A percentile compares a stretch with the other conserved stretches of the same genome.
Conservation (phyloP, 192 early-diverging fungal species). For the Coemansia sp. region DNA sequence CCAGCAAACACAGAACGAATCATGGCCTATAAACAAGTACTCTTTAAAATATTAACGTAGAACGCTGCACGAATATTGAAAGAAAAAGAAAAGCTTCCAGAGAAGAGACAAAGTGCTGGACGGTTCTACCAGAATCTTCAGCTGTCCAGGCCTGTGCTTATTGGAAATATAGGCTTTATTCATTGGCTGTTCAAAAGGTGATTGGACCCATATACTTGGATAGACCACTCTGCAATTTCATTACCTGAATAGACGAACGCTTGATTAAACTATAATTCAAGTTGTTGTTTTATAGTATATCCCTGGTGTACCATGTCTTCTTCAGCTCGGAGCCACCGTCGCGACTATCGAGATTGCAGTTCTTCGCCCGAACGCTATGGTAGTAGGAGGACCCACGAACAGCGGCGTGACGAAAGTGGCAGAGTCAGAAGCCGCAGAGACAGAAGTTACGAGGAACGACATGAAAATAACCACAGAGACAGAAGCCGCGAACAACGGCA, state of each 20-base stretch:
- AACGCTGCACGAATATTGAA: background rate
- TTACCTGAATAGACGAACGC: too few species aligned
- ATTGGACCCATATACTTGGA: too few species aligned
- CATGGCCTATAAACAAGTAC: conserved; percentile 10
- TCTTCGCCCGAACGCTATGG: background rate
- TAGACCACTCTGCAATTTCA: too few species aligned
- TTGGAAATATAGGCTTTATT: too few species aligned
- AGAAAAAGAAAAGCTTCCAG: too few species aligned
- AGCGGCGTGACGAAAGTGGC: background rate
- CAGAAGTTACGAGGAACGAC: background rate
- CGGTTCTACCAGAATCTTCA: too few species aligned
- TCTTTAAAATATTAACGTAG: background rate
- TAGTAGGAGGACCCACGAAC: background rate
- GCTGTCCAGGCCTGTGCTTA: too few species aligned
- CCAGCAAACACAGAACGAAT: conserved; percentile 32
- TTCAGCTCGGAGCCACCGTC: background rate
- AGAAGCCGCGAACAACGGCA: background rate
- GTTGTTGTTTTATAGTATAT: too few species aligned
- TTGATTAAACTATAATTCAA: too few species aligned
- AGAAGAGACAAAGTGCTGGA: too few species aligned
- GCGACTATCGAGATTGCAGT: background rate
- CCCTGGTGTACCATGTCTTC: background rate
- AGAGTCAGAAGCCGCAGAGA: background rate
- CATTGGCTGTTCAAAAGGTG: too few species aligned
- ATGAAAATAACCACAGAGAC: background rate